A percentile compares a stretch with the other conserved stretches of the same genome.
phyloP scores from a whole-genome alignment of 139 green algal genomes.

The Chlamydomonas sphaeroides region DNA sequence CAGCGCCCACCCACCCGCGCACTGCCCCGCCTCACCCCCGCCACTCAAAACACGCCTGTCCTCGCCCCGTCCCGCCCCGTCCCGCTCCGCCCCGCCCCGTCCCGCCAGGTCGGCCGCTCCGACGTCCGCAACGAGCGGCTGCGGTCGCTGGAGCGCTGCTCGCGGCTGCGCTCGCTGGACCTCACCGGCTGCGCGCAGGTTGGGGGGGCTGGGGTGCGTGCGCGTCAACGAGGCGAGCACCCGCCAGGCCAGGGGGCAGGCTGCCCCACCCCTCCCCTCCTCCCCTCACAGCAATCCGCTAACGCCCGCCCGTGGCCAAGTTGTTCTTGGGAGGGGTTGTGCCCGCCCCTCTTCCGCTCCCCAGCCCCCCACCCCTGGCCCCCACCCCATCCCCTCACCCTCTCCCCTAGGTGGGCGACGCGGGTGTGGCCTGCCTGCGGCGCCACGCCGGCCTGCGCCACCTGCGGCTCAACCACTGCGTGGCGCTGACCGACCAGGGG shows the following conservation, averaged over 20 bases:
- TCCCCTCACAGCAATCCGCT: too few relatives aligned
- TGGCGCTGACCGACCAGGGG: conserved; percentile 4
- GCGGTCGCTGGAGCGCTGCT: conserved; percentile 26
- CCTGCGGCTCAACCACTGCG: conserved; percentile 14
- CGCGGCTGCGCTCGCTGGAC: conserved; percentile 21
- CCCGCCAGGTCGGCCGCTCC: not conserved
- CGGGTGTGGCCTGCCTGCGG: not conserved
- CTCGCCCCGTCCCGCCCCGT: not conserved
- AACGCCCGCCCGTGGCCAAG: too few relatives aligned
- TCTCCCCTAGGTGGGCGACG: conserved; percentile 20
- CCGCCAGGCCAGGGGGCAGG: too few relatives aligned
- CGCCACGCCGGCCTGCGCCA: conserved; percentile 19
- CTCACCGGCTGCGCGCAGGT: conserved; percentile 26
- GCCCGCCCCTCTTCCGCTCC: not conserved
- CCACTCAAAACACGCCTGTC: not conserved
- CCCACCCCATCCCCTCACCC: not conserved
- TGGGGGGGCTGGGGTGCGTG: not conserved
- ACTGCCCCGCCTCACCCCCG: too few relatives aligned
- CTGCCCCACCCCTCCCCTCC: too few relatives aligned
- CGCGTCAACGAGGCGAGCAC: too few relatives aligned
- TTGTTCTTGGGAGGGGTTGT: too few relatives aligned
- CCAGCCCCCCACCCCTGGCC: not conserved
- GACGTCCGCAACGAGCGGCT: conserved; percentile 26
- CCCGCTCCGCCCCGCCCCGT: not conserved
- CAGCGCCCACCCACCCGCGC: too few relatives aligned